These are phyloP conservation scores for Coix lacrymajobi DNA, from an alignment of 176 grass and related monocot species.

Conservation along the genomic window DNA sequence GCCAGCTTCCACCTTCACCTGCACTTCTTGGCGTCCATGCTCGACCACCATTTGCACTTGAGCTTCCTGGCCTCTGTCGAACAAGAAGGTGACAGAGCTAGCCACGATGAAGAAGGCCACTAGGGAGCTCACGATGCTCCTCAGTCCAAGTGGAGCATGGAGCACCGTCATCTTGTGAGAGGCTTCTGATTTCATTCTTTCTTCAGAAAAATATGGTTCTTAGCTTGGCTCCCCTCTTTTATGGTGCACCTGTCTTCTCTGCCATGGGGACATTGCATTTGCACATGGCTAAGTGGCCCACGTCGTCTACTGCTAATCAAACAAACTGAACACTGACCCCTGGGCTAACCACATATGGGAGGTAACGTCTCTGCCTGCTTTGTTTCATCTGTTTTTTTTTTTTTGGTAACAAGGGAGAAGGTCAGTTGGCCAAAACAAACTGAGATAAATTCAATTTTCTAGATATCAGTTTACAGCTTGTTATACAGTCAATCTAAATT, in stretches of 20 bases:
- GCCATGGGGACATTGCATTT: neutral
- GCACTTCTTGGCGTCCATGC: conserved; percentile 27
- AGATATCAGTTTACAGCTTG: neutral
- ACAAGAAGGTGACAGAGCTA: conserved; percentile 37
- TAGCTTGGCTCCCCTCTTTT: conserved; percentile 3
- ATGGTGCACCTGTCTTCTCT: conserved; percentile 2
- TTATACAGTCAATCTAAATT: neutral
- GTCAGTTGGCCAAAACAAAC: neutral
- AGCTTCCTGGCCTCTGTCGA: conserved; percentile 38
- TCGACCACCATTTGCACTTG: conserved; percentile 22
- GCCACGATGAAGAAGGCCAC: conserved; percentile 58
- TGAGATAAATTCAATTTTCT: neutral
- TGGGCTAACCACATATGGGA: conserved; percentile 7
- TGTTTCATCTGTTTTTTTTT: neutral
- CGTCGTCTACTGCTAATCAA: neutral
- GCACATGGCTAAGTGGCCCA: neutral
- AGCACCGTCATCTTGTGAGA: conserved; percentile 32
- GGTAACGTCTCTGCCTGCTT: neutral
- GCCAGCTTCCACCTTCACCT: neutral
- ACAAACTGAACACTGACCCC: conserved; percentile 36
- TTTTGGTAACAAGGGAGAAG: neutral
- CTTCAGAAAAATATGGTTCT: neutral
- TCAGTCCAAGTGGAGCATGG: conserved; percentile 32
- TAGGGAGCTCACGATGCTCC: conserved; percentile 34
- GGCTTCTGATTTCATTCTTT: conserved; percentile 19